Evolutionary conservation across 192 early-diverging fungal genomes (phyloP).

Genomic region (Backusella luteola): DNA sequence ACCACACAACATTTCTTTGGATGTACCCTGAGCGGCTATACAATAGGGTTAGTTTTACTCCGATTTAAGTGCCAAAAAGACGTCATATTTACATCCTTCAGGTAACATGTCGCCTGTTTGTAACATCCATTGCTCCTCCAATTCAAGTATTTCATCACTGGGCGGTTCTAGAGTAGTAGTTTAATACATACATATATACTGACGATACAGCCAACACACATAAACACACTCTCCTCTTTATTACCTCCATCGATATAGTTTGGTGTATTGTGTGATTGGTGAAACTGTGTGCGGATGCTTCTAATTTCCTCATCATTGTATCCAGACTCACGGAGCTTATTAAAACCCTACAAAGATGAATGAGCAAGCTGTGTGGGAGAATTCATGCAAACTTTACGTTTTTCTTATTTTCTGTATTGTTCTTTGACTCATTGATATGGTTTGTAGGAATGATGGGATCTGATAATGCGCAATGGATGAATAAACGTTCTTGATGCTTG

Average conservation of each 20-base stretch:
- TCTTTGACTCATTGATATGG: background rate
- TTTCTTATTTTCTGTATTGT: background rate
- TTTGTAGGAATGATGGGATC: constrained; percentile 28
- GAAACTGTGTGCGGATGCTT: constrained; percentile 51
- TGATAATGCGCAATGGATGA: constrained; percentile 50
- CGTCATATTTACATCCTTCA: constrained; percentile 49
- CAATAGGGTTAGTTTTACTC: background rate
- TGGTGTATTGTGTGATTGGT: constrained; percentile 42
- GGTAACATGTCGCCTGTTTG: constrained; percentile 48
- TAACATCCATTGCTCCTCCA: constrained; percentile 58
- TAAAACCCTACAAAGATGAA: constrained; percentile 38
- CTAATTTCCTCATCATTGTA: constrained; percentile 56
- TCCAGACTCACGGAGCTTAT: constrained; percentile 52
- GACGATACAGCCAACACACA: no score
- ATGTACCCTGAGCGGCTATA: constrained; percentile 32
- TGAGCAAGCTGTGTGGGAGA: background rate
- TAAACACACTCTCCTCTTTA: no score
- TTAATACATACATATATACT: no score
- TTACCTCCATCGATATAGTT: constrained; percentile 23
- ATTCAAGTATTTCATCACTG: constrained; percentile 26
- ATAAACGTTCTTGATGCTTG: constrained; percentile 26
- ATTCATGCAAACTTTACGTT: background rate
- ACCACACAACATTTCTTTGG: constrained; percentile 54
- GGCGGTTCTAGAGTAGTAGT: constrained; percentile 7
- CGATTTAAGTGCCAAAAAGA: background rate